These are phyloP conservation scores for Pleurotus cornucopiae DNA, from an alignment of 768 basidiomycete species.

Conservation along the genomic window DNA sequence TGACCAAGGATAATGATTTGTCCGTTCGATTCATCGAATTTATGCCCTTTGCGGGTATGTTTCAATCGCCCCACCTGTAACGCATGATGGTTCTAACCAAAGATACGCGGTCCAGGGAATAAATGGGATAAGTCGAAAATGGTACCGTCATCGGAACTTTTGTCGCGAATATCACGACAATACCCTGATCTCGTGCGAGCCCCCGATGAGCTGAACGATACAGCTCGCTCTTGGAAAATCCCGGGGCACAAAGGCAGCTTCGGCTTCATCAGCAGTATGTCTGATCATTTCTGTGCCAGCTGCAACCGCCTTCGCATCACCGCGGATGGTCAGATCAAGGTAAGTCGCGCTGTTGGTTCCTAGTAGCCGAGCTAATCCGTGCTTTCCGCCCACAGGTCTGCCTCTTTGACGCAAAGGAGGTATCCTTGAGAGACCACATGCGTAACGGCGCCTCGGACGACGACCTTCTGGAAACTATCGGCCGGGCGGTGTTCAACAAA, in stretches of 20 bases:
- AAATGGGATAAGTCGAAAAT: slow-evolving; percentile 83
- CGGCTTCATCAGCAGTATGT: slow-evolving; percentile 94
- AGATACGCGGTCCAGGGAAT: slow-evolving; percentile 51
- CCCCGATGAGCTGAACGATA: slow-evolving; percentile 70
- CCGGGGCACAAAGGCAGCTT: slow-evolving; percentile 66
- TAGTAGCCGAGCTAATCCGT: no score
- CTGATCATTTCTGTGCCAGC: slow-evolving; percentile 84
- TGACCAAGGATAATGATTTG: slow-evolving; percentile 60
- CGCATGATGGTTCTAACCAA: background rate
- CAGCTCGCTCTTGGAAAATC: slow-evolving; percentile 75
- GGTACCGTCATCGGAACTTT: slow-evolving; percentile 67
- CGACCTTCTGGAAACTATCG: slow-evolving; percentile 56
- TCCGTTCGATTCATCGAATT: slow-evolving; percentile 89
- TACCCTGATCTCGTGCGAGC: slow-evolving; percentile 54
- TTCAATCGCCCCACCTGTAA: background rate
- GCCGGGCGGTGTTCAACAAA: slow-evolving; percentile 64
- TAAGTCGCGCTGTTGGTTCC: slow-evolving; percentile 14
- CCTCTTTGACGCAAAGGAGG: slow-evolving; percentile 79
- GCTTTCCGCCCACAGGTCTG: slow-evolving; percentile 56
- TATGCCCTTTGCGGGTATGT: slow-evolving; percentile 86
- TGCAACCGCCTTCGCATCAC: slow-evolving; percentile 84
- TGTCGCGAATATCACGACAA: slow-evolving; percentile 40
- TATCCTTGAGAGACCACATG: slow-evolving; percentile 75
- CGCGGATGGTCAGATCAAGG: slow-evolving; percentile 91
- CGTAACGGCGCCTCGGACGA: slow-evolving; percentile 61